Base-by-base conservation (phyloP, 805 yeast genomes). In the Saccharomycopsis javanensis region DNA sequence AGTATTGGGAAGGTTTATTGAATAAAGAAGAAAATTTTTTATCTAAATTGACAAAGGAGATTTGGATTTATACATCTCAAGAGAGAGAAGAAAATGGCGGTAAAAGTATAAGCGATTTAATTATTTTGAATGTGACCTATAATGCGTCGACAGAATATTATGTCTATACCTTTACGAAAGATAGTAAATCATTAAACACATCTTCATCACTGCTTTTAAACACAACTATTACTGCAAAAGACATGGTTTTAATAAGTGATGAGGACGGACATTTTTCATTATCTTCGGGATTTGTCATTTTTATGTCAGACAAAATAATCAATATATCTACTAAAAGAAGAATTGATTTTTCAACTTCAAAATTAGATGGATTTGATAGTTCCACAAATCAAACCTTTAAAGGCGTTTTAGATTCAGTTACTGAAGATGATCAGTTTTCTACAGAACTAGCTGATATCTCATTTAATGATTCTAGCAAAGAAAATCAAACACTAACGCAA, bases 251-350 rank as follows among this genome's bases (percentile, higher is more conserved):
- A 15, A 72, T 90, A 0, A 89, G 96, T 65, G 96, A 87, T 67
- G 95, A 88, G 63, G 60, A 67, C 0, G 96, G 96, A 0, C 88
- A 86, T 66, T 84, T 84, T 67, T 86, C 88, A 0, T 64, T 91
- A 25, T 81, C 89, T 1, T 75, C 75, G 53, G 97, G 96, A 0
- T 69, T 67, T 50, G 75, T 90, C 3, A 69, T 72, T 5, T 63
- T 66, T 2, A 70, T 86, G 0, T 71, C 76, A 5, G 69, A 73
- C 0, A 71, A 72, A 6, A 63, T 67, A 6, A 66, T 89, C 1
- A 71, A 72, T 1, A 68, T 90, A 2, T 69, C 79, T 0, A 78
- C 85, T 1, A 73, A 76, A 56, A 75, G 88, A 62, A 73, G 81
- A 63, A 72, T 88, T 54, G 69, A 75, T 7, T 70, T 71, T 57